phyloP scores from a whole-genome alignment of 441 rosid species.

The Erodium chrysanthum region DNA sequence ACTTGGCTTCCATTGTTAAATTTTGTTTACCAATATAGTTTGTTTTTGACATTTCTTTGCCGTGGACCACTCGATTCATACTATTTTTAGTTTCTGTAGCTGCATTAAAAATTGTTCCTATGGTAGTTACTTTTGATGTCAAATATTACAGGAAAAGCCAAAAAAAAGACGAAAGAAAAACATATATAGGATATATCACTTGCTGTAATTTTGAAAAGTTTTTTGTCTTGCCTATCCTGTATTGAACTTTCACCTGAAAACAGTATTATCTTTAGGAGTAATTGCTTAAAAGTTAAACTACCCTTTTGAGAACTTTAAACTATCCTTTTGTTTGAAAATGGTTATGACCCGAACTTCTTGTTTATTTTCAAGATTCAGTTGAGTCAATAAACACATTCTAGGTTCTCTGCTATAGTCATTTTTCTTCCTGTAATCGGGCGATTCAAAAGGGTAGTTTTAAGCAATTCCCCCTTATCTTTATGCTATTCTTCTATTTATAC shows the following conservation, averaged over 20 bases:
- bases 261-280: no score
- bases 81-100: background rate
- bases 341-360: no score
- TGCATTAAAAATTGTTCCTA: background rate
- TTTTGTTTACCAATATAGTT: background rate
- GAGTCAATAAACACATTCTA: no score
- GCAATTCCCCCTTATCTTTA: no score
- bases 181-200: background rate
- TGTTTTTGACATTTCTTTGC: background rate
- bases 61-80: background rate
- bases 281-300: no score
- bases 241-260: background rate
- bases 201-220: background rate
- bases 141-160: background rate
- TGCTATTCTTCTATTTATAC: background rate
- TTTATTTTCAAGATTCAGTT: no score
- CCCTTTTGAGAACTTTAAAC: no score
- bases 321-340: no score
- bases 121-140: background rate
- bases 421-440: no score
- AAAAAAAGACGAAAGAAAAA: background rate
- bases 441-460: no score
- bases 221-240: background rate
- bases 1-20: background rate
- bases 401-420: no score